Conservation (phyloP, 495 filamentous ascomycete species). For the Tetracladium marchalianum region DNA sequence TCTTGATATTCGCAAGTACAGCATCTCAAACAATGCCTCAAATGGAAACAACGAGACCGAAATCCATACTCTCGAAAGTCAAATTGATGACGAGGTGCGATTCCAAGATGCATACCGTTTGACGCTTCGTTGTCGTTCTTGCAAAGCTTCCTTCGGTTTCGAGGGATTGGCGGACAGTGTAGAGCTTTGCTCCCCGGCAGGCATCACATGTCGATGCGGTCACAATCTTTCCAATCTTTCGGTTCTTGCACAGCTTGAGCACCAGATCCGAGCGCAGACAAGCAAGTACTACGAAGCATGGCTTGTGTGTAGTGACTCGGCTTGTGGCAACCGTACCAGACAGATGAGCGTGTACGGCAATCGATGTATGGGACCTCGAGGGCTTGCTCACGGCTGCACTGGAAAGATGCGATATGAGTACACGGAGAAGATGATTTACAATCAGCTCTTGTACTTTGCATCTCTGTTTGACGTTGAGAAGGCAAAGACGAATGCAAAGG, state of each 20-base stretch:
- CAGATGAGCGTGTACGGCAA: constrained; percentile 89
- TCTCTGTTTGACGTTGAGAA: constrained; percentile 84
- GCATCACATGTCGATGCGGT: constrained; percentile 64
- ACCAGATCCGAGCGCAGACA: constrained; percentile 65
- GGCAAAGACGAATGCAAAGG: constrained; percentile 43
- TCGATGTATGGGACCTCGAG: constrained; percentile 78
- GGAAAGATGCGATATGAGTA: constrained; percentile 85
- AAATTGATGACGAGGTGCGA: constrained; percentile 77
- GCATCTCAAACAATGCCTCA: constrained; percentile 49
- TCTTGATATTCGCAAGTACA: constrained; percentile 81
- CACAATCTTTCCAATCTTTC: constrained; percentile 58
- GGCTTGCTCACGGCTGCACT: constrained; percentile 70
- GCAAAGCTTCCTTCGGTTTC: constrained; percentile 61
- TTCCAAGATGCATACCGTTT: constrained; percentile 74
- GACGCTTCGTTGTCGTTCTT: constrained; percentile 67
- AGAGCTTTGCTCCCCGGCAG: constrained; percentile 55
- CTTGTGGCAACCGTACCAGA: constrained; percentile 78
- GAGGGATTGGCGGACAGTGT: constrained; percentile 55
- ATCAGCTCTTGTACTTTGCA: constrained; percentile 84
- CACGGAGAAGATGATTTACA: constrained; percentile 83
- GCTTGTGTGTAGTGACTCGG: constrained; percentile 80
- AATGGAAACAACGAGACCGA: constrained; percentile 45
- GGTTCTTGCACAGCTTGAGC: constrained; percentile 77
- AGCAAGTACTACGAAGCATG: constrained; percentile 85
- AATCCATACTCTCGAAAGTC: constrained; percentile 84